A percentile compares a stretch with the other conserved stretches of the same genome.
Evolutionary conservation across 2,329 filamentous ascomycete species (phyloP).

Genomic region (Colletotrichum abscissum): DNA sequence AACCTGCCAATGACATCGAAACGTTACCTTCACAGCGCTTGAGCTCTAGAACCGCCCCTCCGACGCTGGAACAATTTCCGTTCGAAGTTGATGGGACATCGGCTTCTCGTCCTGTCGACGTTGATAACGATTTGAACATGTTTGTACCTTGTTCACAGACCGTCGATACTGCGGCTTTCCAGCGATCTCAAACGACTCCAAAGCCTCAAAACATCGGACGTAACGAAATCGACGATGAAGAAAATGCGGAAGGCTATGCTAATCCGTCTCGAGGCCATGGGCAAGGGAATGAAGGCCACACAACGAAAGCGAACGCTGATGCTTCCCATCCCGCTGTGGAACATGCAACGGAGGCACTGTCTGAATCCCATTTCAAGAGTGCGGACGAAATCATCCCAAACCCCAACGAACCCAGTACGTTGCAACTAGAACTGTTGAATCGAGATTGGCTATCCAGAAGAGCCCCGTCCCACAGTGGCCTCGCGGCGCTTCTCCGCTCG

Average conservation of each 20-base stretch:
- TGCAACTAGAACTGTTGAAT: background rate
- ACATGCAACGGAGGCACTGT: background rate
- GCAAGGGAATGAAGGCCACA: background rate
- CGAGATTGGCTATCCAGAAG: background rate
- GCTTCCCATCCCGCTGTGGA: background rate
- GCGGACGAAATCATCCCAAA: background rate
- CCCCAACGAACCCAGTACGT: background rate
- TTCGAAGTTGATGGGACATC: slow-evolving; percentile 12
- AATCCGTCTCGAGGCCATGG: background rate
- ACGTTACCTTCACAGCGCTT: slow-evolving; percentile 1
- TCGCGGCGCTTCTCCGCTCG: slow-evolving; percentile 18
- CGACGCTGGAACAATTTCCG: slow-evolving; percentile 2
- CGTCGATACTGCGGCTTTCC: background rate
- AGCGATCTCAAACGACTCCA: background rate
- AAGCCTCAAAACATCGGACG: background rate
- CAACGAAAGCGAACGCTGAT: background rate
- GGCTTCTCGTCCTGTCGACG: background rate
- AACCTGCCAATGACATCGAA: background rate
- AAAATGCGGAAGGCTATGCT: background rate
- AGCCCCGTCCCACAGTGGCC: slow-evolving; percentile 6
- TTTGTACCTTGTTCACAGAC: background rate
- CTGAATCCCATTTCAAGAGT: background rate
- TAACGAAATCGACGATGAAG: background rate
- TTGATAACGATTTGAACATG: background rate
- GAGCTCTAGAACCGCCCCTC: background rate